phyloP scores from a whole-genome alignment of 1,284 basidiomycete genomes.

The Apiotrichum akiyoshidainum region DNA sequence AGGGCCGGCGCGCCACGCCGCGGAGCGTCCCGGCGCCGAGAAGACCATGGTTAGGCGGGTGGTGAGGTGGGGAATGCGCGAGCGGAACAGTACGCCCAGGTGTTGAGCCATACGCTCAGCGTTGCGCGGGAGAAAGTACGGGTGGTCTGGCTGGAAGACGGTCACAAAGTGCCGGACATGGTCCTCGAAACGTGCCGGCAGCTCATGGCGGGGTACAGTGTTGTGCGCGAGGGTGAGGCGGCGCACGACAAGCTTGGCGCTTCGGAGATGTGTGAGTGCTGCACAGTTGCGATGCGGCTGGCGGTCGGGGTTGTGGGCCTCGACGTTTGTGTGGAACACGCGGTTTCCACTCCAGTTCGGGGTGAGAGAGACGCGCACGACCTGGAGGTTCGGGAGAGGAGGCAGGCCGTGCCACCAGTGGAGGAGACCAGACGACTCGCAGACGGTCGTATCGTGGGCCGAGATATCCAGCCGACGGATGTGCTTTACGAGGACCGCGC shows the following conservation, averaged over 20 bases:
- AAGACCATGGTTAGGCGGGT: constrained; percentile 8
- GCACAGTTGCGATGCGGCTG: constrained; percentile 2
- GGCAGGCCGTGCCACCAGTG: constrained; percentile 10
- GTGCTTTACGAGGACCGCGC: not conserved
- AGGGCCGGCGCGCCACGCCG: not conserved
- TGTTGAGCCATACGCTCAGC: not conserved
- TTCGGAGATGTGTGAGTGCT: constrained; percentile 6
- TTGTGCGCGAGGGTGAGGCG: constrained; percentile 12
- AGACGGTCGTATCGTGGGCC: constrained; percentile 9
- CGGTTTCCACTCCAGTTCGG: constrained; percentile 7
- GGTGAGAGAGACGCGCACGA: constrained; percentile 7
- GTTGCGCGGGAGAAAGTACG: constrained; percentile 12
- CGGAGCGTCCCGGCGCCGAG: not conserved
- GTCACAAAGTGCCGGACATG: constrained; percentile 7
- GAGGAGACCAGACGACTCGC: not conserved
- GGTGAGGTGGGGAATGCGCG: constrained; percentile 1
- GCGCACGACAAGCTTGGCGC: constrained; percentile 9
- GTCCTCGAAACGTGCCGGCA: not conserved
- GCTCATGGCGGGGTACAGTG: constrained; percentile 7
- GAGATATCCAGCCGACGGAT: constrained; percentile 6
- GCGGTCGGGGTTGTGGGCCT: constrained; percentile 1
- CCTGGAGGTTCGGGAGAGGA: constrained; percentile 3
- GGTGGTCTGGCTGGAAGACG: constrained; percentile 16
- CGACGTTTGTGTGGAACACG: constrained; percentile 14
- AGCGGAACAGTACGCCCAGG: constrained; percentile 5